Base-by-base conservation (phyloP, 2,329 filamentous ascomycete species). In the Clonostachys rhizophaga region DNA sequence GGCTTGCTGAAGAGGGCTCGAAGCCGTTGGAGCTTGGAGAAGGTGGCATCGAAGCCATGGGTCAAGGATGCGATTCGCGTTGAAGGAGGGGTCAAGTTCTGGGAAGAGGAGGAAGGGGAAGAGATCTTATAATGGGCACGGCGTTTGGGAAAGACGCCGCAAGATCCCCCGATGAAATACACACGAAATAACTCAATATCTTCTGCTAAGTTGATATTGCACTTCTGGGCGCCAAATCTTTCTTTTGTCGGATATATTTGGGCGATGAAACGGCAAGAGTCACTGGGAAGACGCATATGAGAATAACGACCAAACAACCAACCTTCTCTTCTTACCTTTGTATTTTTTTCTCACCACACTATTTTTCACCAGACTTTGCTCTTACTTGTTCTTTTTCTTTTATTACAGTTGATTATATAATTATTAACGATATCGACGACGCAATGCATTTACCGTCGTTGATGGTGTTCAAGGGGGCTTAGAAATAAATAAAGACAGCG, bases 1-100 rank as follows among this genome's bases (percentile, higher is more conserved):
- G 88, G 84, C 0, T 68, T 97, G 16, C 67, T 99, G 48, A 92
- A 89, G 67, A 84, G 95, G 52, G 89, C 88, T 3, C 83, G 88
- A 42, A 88, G 84, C 49, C 79, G 94, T 44, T 91, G 88, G 81
- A 76, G 77, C 9, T 68, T 97, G 49, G 79, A 85, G 43, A 85
- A 88, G 55, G 85, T 96, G 37, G 82, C 81, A 37, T 76, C 79
- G 47, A 76, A 79, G 49, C 77, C 82, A 14, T 99, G 91, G 91
- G 88, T 97, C 4, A 75, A 72, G 45, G 77, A 78, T 35, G 91
- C 86, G 3, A 85, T 97, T 42, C 62, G 76, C 51, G 79, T 95
- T 4, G 78, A 86, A 5, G 79, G 75, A 6, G 81, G 79, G 2
- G 63, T 85, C 36, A 72, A 67, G 47, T 84, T 84, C 53, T 67